Conservation (phyloP, 768 basidiomycete species). For the Phallus indusiatus region DNA sequence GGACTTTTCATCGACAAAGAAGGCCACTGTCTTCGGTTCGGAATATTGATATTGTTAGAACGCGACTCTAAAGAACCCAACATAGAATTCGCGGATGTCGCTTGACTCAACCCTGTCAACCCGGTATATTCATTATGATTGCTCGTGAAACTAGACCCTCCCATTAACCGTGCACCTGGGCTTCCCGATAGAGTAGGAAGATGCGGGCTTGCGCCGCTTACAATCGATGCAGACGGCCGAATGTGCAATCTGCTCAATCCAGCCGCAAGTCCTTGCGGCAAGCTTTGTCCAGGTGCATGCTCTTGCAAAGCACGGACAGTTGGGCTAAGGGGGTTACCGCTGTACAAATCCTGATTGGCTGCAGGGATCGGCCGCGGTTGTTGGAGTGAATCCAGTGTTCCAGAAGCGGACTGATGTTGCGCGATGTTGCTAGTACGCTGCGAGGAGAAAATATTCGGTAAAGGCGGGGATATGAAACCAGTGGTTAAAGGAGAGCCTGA, state of each 20-base stretch:
- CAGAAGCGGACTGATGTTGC: slow-evolving; percentile 26
- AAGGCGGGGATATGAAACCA: slow-evolving; percentile 3
- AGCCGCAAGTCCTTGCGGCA: slow-evolving; percentile 87
- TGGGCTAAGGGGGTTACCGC: slow-evolving; percentile 26
- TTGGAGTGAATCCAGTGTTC: slow-evolving; percentile 33
- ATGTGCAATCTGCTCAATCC: slow-evolving; percentile 89
- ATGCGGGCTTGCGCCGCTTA: slow-evolving; percentile 2
- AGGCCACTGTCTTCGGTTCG: slow-evolving; percentile 1
- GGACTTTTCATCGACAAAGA: slow-evolving; percentile 34
- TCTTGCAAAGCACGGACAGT: slow-evolving; percentile 71
- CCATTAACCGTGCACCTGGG: not conserved
- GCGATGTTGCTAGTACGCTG: not conserved
- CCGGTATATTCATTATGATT: not conserved
- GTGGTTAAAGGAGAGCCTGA: not conserved
- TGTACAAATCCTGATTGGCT: slow-evolving; percentile 14
- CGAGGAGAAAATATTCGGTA: not conserved
- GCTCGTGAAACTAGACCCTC: not conserved
- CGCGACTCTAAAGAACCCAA: slow-evolving; percentile 6
- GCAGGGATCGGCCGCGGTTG: slow-evolving; percentile 23
- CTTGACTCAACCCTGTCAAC: not conserved
- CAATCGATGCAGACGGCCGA: slow-evolving; percentile 26
- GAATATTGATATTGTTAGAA: slow-evolving; percentile 11
- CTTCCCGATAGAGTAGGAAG: slow-evolving; percentile 4
- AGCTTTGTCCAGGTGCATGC: slow-evolving; percentile 83
- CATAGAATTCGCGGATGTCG: not conserved